Evolutionary conservation across 495 filamentous ascomycete species (phyloP).

Genomic region (Hypomontagnella monticulosa): DNA sequence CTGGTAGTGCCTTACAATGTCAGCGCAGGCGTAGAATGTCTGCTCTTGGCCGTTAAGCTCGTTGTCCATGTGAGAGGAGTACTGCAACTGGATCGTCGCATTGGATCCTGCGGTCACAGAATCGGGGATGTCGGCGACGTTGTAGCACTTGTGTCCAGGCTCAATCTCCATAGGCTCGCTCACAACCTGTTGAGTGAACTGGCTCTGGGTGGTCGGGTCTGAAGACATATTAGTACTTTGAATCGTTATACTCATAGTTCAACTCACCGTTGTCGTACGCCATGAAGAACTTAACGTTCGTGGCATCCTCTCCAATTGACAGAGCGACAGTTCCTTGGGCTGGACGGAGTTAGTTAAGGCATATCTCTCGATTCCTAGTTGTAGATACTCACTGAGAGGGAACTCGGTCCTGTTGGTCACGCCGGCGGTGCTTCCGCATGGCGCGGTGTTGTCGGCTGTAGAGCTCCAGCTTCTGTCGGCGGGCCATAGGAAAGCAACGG

Average conservation of each 20-base stretch:
- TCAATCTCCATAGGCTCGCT: slow-evolving; percentile 49
- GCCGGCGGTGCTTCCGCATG: slow-evolving; percentile 56
- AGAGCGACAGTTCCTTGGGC: slow-evolving; percentile 47
- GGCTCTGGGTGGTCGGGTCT: slow-evolving; percentile 53
- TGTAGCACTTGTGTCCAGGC: slow-evolving; percentile 63
- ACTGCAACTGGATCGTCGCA: slow-evolving; percentile 63
- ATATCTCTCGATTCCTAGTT: not conserved
- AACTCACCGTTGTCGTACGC: slow-evolving; percentile 56
- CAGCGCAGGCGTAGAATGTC: slow-evolving; percentile 63
- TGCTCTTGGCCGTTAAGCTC: slow-evolving; percentile 51
- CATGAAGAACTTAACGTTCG: slow-evolving; percentile 57
- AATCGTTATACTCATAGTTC: not conserved
- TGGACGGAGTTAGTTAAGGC: slow-evolving; percentile 21
- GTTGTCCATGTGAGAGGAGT: slow-evolving; percentile 55
- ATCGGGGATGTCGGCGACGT: slow-evolving; percentile 51
- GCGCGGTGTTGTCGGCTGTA: slow-evolving; percentile 56
- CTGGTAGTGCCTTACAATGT: slow-evolving; percentile 47
- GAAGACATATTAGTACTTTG: not conserved
- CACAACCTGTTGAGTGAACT: slow-evolving; percentile 56
- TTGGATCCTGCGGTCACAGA: slow-evolving; percentile 54
- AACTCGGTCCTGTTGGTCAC: slow-evolving; percentile 56
- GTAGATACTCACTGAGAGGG: slow-evolving; percentile 45
- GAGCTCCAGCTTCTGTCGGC: slow-evolving; percentile 57
- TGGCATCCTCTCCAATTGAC: slow-evolving; percentile 56
- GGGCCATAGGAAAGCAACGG: slow-evolving; percentile 65